phyloP scores from a whole-genome alignment of 129 eudicot genomes.

The Ambrosia artemisiifolia region DNA sequence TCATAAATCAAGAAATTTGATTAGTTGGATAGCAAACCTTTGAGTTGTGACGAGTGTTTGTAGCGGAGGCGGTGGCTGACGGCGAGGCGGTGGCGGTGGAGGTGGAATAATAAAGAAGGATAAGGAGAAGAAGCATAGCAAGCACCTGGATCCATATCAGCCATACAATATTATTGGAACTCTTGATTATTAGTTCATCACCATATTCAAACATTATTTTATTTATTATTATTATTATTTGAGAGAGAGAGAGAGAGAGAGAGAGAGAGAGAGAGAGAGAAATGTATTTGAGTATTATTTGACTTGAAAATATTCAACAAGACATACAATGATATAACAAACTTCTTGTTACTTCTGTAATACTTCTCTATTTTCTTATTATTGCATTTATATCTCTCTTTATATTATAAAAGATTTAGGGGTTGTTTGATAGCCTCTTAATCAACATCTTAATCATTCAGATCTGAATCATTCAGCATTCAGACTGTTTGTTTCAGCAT shows the following conservation, averaged over 20 bases:
- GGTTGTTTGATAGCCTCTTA: too few species aligned
- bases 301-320: neutral
- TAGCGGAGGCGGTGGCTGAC: slow-evolving; percentile 4
- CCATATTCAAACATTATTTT: slow-evolving; percentile 61
- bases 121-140: slow-evolving; percentile 52
- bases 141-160: slow-evolving; percentile 75
- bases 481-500: too few species aligned
- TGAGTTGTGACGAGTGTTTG: neutral
- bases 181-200: slow-evolving; percentile 61
- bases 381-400: too few species aligned
- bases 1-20: neutral
- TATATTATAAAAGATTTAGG: too few species aligned
- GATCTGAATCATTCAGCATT: too few species aligned
- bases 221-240: too few species aligned
- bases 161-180: slow-evolving; percentile 69
- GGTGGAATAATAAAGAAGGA: slow-evolving; percentile 47
- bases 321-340: too few species aligned
- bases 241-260: slow-evolving; percentile 19
- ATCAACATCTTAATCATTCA: too few species aligned
- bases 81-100: slow-evolving; percentile 27
- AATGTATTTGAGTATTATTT: neutral
- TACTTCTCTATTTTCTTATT: too few species aligned
- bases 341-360: neutral
- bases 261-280: neutral
- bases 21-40: slow-evolving; percentile 26